A percentile compares a stretch with the other conserved stretches of the same genome.
phyloP scores from a whole-genome alignment of 352 stramenopile species.

The Phytopythium oedochilum region DNA sequence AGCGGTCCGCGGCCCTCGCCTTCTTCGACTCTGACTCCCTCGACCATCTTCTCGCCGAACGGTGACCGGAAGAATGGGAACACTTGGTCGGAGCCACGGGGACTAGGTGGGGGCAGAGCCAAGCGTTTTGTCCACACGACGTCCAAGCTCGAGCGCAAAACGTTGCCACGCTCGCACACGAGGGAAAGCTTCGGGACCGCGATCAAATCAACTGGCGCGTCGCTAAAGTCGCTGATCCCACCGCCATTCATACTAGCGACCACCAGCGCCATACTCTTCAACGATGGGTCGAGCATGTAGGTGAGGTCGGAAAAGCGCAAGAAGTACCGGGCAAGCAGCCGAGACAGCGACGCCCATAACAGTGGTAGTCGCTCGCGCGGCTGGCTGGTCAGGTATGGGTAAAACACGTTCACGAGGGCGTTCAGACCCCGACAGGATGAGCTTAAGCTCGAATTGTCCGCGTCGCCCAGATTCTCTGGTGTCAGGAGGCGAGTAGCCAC shows the following conservation, averaged over 20 bases:
- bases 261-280: slow-evolving; percentile 49
- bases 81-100: slow-evolving; percentile 20
- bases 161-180: slow-evolving; percentile 39
- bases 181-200: slow-evolving; percentile 36
- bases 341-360: slow-evolving; percentile 31
- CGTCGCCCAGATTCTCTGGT: slow-evolving; percentile 2
- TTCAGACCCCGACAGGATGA: slow-evolving; percentile 22
- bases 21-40: slow-evolving; percentile 59
- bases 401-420: slow-evolving; percentile 52
- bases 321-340: slow-evolving; percentile 17
- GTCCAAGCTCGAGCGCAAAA: slow-evolving; percentile 33
- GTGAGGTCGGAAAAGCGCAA: slow-evolving; percentile 13
- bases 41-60: slow-evolving; percentile 68
- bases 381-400: slow-evolving; percentile 61
- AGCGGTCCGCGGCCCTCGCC: slow-evolving; percentile 67
- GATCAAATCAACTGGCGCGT: background rate
- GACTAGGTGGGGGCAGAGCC: slow-evolving; percentile 2
- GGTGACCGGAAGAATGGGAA: slow-evolving; percentile 62
- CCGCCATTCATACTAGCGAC: slow-evolving; percentile 6
- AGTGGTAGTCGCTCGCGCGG: slow-evolving; percentile 32
- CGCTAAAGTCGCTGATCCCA: background rate
- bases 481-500: slow-evolving; percentile 14
- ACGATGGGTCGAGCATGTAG: slow-evolving; percentile 38
- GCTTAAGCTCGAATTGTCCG: background rate
- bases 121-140: slow-evolving; percentile 25